Conservation (phyloP, 2,329 filamentous ascomycete genomes). For the Ophiocordyceps robertsii region DNA sequence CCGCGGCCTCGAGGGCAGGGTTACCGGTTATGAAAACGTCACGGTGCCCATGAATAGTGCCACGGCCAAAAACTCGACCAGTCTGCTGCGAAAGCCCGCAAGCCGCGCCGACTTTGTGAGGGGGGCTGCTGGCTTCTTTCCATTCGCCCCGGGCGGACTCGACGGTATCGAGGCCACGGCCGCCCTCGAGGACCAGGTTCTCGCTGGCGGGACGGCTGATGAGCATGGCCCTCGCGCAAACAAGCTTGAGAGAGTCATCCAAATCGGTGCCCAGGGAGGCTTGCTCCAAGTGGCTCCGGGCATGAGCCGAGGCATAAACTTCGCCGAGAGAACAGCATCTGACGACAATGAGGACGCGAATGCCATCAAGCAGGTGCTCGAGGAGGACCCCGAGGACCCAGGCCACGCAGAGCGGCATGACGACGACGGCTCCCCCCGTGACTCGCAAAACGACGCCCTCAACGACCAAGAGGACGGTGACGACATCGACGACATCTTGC, state of each 20-base stretch:
- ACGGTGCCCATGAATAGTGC: conserved; percentile 81
- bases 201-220: conserved; percentile 33
- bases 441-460: conserved; percentile 10
- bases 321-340: conserved; percentile 44
- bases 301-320: conserved; percentile 63
- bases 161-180: conserved; percentile 79
- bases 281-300: conserved; percentile 75
- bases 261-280: conserved; percentile 62
- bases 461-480: conserved; percentile 35
- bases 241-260: conserved; percentile 74
- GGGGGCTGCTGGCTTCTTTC: conserved; percentile 85
- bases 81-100: conserved; percentile 72
- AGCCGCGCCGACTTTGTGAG: conserved; percentile 81
- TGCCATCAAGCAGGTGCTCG: conserved; percentile 54
- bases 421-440: conserved; percentile 11
- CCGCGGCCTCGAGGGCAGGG: conserved; percentile 81
- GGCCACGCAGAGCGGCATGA: conserved; percentile 9
- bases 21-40: conserved; percentile 88
- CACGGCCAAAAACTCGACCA: conserved; percentile 92
- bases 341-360: conserved; percentile 48
- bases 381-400: conserved; percentile 27
- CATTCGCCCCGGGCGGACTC: conserved; percentile 81
- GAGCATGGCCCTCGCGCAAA: conserved; percentile 31
- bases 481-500: conserved; percentile 74
- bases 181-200: conserved; percentile 64